Evolutionary conservation across 2,329 filamentous ascomycete species (phyloP).

Genomic region (Cytospora paraplurivora): DNA sequence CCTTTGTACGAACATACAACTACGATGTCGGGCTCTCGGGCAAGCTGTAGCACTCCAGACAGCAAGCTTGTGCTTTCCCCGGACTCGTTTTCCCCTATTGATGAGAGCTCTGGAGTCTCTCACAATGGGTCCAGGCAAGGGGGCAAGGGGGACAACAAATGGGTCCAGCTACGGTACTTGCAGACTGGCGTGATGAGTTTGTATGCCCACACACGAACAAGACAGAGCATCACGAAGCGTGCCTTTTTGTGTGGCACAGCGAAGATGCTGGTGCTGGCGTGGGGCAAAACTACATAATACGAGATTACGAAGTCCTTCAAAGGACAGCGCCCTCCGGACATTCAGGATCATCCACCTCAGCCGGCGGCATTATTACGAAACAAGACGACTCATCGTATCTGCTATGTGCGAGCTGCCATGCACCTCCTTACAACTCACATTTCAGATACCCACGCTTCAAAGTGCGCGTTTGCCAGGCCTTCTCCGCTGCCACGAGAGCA

Average conservation of each 20-base stretch:
- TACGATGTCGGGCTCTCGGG: not conserved
- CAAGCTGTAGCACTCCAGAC: not conserved
- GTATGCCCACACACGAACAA: not conserved
- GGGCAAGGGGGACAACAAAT: not conserved
- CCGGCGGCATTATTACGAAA: conserved; percentile 5
- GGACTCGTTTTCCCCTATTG: not conserved
- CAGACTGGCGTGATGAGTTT: conserved; percentile 9
- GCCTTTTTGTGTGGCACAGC: not conserved
- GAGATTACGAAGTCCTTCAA: not conserved
- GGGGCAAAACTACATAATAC: not conserved
- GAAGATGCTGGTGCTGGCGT: not conserved
- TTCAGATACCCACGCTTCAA: not conserved
- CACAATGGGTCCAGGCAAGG: not conserved
- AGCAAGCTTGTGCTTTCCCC: not conserved
- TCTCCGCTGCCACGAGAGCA: conserved; percentile 10
- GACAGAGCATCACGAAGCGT: conserved; percentile 13
- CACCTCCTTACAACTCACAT: not conserved
- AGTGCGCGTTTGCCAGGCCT: conserved; percentile 7
- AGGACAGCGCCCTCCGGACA: conserved; percentile 4
- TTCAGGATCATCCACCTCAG: not conserved
- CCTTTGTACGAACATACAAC: not conserved
- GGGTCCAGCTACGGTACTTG: not conserved
- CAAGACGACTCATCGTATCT: not conserved
- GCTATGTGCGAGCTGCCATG: no score
- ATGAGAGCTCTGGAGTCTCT: not conserved